Evolutionary conservation across 306 rosid species (phyloP).

Genomic region (Chamaecrista fasciculata): DNA sequence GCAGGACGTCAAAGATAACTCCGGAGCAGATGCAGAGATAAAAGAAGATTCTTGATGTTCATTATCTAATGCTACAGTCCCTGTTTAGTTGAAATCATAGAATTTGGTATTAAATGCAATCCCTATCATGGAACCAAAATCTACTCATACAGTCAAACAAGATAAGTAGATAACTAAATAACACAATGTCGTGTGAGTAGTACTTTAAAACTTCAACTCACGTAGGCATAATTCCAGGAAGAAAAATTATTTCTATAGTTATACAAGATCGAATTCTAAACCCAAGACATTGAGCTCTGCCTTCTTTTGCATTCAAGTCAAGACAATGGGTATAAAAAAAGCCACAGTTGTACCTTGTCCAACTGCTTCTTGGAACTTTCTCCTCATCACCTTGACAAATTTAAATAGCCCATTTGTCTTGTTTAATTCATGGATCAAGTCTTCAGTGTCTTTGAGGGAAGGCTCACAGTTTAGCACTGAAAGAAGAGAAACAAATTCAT

Average conservation of each 20-base stretch:
- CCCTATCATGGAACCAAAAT: neutral
- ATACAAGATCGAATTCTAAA: neutral
- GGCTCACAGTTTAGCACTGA: constrained; percentile 82
- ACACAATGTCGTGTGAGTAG: neutral
- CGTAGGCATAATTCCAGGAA: neutral
- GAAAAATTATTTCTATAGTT: neutral
- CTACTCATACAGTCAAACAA: neutral
- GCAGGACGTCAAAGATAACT: constrained; percentile 45
- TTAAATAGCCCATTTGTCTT: constrained; percentile 76
- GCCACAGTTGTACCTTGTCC: constrained; percentile 51
- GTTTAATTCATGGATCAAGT: constrained; percentile 66
- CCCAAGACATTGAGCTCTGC: neutral
- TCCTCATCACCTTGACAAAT: constrained; percentile 83
- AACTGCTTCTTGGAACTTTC: constrained; percentile 64
- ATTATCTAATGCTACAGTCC: constrained; percentile 31
- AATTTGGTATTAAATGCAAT: constrained; percentile 8
- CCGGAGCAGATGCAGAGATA: constrained; percentile 72
- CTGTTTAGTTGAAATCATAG: constrained; percentile 39
- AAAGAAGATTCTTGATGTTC: constrained; percentile 53
- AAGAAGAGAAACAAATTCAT: neutral
- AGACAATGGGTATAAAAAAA: neutral
- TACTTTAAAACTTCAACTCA: neutral
- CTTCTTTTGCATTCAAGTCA: constrained; percentile 25
- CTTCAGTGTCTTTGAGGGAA: constrained; percentile 51
- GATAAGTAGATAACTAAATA: neutral